Evolutionary conservation across 257 asterid genomes (phyloP).

Genomic region (Ocimum tenuiflorum): DNA sequence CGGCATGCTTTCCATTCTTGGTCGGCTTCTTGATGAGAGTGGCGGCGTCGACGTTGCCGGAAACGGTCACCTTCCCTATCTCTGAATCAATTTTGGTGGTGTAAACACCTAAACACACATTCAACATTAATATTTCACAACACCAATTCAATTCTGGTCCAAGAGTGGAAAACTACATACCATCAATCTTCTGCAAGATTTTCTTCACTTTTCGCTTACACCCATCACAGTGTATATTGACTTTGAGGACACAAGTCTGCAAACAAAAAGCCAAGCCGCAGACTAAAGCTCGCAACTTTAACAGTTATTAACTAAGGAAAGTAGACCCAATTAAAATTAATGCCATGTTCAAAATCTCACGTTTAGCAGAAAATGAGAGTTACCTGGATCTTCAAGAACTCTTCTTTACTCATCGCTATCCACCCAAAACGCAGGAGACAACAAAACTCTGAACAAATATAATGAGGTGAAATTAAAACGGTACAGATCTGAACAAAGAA

Average conservation of each 20-base stretch:
- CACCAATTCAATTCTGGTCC: too few species aligned
- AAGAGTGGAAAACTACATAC: slow-evolving; percentile 29
- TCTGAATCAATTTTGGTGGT: slow-evolving; percentile 68
- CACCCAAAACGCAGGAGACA: too few species aligned
- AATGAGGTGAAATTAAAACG: too few species aligned
- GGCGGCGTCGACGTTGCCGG: slow-evolving; percentile 73
- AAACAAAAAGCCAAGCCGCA: slow-evolving; percentile 43
- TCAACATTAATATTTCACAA: neutral
- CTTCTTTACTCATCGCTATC: too few species aligned
- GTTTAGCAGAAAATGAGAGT: too few species aligned
- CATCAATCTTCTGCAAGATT: slow-evolving; percentile 91
- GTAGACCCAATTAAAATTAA: too few species aligned
- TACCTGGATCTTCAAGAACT: too few species aligned
- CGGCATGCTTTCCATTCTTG: slow-evolving; percentile 78
- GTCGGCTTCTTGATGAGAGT: slow-evolving; percentile 77
- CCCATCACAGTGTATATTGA: slow-evolving; percentile 94
- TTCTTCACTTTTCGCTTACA: slow-evolving; percentile 89
- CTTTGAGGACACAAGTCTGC: slow-evolving; percentile 94
- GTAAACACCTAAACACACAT: slow-evolving; percentile 57
- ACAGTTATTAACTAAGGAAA: too few species aligned
- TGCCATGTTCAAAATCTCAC: too few species aligned
- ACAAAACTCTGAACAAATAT: too few species aligned
- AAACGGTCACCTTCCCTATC: slow-evolving; percentile 82
- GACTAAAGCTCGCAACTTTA: slow-evolving; percentile 36
- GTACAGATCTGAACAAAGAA: too few species aligned